Evolutionary conservation across 2,329 filamentous ascomycete species (phyloP).

Genomic region (Colletotrichum sp.): DNA sequence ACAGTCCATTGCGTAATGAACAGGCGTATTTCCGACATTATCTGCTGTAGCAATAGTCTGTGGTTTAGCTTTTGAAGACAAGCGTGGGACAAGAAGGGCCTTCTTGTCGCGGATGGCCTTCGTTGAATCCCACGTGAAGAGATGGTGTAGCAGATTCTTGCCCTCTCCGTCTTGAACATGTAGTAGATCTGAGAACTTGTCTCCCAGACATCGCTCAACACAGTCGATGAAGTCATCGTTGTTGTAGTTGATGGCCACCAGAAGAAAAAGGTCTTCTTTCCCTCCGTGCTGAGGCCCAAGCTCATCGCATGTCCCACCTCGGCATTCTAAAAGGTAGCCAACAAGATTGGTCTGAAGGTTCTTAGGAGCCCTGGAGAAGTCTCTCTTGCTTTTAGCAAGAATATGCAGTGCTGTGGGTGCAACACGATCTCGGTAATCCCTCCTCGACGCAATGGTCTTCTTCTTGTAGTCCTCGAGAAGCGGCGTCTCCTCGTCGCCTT

Average conservation of each 20-base stretch:
- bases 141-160: not conserved
- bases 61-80: not conserved
- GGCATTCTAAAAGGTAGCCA: not conserved
- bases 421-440: not conserved
- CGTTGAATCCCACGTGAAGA: not conserved
- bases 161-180: not conserved
- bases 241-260: not conserved
- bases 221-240: not conserved
- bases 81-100: not conserved
- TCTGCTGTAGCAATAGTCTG: not conserved
- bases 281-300: not conserved
- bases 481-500: not conserved
- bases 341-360: not conserved
- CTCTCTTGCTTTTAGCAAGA: not conserved
- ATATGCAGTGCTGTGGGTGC: not conserved
- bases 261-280: not conserved
- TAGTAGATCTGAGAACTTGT: not conserved
- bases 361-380: not conserved
- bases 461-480: not conserved
- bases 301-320: not conserved
- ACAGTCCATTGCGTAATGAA: not conserved
- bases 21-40: not conserved
- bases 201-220: not conserved
- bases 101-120: not conserved
- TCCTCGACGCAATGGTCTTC: not conserved